These are phyloP conservation scores for Nicotiana tabacum DNA, from an alignment of 257 asterid species.

Conservation along the genomic window DNA sequence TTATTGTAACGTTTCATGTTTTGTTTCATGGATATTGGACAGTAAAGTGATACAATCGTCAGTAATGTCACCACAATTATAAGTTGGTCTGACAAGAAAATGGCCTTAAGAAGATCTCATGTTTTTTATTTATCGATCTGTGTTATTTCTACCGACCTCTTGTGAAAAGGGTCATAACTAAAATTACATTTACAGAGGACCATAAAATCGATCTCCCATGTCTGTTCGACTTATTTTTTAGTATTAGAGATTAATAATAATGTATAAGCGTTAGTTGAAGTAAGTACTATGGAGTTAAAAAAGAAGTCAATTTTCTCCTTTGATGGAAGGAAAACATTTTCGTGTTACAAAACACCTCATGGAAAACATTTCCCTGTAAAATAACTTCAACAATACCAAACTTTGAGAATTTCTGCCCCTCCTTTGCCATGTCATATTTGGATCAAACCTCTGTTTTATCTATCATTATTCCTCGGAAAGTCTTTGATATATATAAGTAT, in stretches of 20 bases:
- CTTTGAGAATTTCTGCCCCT: neutral
- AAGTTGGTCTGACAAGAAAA: too few relatives aligned
- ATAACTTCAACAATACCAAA: neutral
- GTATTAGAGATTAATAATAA: neutral
- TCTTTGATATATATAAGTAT: neutral
- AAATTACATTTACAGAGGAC: neutral
- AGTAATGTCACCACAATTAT: neutral
- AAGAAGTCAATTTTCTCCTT: neutral
- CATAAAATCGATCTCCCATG: neutral
- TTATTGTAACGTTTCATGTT: neutral
- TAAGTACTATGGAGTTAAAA: neutral
- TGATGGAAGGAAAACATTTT: neutral
- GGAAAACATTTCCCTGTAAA: neutral
- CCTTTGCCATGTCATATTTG: neutral
- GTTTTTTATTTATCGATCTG: too few relatives aligned
- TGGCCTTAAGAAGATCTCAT: too few relatives aligned
- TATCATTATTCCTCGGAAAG: neutral
- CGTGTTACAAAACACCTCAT: neutral
- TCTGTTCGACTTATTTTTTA: too few relatives aligned
- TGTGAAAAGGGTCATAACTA: neutral
- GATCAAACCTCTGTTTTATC: neutral
- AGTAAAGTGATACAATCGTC: neutral
- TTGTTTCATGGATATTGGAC: neutral
- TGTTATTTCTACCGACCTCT: too few relatives aligned
- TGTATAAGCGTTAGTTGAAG: neutral